These are phyloP conservation scores for Luffa aegyptiaca DNA, from an alignment of 306 rosid species.

Conservation along the genomic window DNA sequence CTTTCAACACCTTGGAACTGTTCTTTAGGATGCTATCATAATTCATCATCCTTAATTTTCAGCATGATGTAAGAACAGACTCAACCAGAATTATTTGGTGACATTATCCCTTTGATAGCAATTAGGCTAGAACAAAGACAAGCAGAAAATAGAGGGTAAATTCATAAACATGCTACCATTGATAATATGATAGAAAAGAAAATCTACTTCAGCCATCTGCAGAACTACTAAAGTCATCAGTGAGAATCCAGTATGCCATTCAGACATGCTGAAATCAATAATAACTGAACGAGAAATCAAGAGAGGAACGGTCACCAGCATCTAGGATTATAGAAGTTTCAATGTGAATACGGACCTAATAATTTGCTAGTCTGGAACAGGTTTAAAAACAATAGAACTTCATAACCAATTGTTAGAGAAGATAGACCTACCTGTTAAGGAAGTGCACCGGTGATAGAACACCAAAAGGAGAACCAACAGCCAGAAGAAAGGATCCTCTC, in stretches of 20 bases:
- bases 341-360: not conserved
- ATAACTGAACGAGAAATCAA: not conserved
- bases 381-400: not conserved
- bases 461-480: slow-evolving; percentile 96
- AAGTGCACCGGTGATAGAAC: slow-evolving; percentile 82
- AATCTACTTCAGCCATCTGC: not conserved
- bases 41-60: not conserved
- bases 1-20: not conserved
- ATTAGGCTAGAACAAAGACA: not conserved
- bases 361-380: not conserved
- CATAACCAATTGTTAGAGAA: not conserved
- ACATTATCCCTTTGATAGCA: not conserved
- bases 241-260: not conserved
- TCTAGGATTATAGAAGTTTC: not conserved
- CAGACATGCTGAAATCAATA: not conserved
- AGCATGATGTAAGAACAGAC: not conserved
- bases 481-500: slow-evolving; percentile 74
- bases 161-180: not conserved
- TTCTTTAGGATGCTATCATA: not conserved
- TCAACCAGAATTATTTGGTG: not conserved
- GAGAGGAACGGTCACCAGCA: not conserved
- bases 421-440: slow-evolving; percentile 61
- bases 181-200: not conserved
- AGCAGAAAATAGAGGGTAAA: not conserved
- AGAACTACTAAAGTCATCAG: not conserved